These are phyloP conservation scores for Trypanosoma grayi DNA, from an alignment of 208 protist genomes.

Conservation along the genomic window DNA sequence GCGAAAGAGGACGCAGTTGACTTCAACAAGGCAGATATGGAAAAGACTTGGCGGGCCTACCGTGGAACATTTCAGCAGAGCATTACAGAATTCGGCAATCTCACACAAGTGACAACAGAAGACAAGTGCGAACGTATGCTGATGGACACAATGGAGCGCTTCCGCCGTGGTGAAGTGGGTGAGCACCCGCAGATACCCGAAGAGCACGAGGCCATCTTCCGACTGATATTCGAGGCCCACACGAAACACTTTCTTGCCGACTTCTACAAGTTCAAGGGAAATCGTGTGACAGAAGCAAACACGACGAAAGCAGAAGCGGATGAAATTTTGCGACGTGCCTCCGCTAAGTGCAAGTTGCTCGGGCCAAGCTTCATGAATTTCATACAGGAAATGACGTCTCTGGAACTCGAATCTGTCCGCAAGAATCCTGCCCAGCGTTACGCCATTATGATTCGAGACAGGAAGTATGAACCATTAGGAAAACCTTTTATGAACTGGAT, in stretches of 20 bases:
- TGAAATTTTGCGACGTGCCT: conserved; percentile 72
- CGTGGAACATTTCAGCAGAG: conserved; percentile 76
- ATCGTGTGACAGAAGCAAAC: conserved; percentile 66
- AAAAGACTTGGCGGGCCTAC: conserved; percentile 80
- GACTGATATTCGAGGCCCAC: conserved; percentile 81
- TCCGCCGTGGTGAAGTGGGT: conserved; percentile 68
- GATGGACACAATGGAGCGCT: conserved; percentile 72
- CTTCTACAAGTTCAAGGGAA: conserved; percentile 84
- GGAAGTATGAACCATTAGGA: conserved; percentile 69
- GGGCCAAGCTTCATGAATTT: conserved; percentile 89
- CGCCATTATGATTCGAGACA: conserved; percentile 70
- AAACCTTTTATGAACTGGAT: conserved; percentile 89
- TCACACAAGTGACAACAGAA: conserved; percentile 76
- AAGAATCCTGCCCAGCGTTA: conserved; percentile 88
- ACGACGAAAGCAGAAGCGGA: conserved; percentile 76
- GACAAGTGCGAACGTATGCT: conserved; percentile 80
- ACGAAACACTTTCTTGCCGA: conserved; percentile 87
- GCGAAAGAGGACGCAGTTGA: conserved; percentile 53
- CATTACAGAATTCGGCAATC: conserved; percentile 82
- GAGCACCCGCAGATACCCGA: conserved; percentile 73
- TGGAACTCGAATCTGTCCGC: conserved; percentile 82
- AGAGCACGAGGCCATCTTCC: conserved; percentile 74
- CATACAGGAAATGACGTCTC: conserved; percentile 85
- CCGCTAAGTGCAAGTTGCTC: conserved; percentile 82
- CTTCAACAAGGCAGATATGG: conserved; percentile 76